Evolutionary conservation across 441 rosid genomes (phyloP), one percentile per base, ranked within the genome.

Genomic region (Aleurites moluccanus): DNA sequence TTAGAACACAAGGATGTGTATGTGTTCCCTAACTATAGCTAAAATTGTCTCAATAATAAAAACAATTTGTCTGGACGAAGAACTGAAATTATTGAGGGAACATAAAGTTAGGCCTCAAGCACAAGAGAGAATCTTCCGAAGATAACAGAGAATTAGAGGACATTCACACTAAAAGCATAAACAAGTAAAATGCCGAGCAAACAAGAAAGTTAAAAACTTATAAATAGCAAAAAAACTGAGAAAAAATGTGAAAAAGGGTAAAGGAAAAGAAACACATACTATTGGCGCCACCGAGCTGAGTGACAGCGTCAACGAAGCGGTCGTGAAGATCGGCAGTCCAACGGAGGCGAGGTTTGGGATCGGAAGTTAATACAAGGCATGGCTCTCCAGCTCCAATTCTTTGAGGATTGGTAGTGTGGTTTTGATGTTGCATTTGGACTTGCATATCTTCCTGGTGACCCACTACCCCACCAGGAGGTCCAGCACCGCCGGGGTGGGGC

Each of bases 271-370:
- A 30, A 25, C 2, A 85, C 92, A 84, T 30, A 89, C 97, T 89
- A 73, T 87, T 93, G 75, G 97, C 88, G 59, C 97, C 97, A 16
- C 97, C 97, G 40, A 92, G 94, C 77, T 92, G 94, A 64, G 94
- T 77, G 75, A 92, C 92, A 64, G 91, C 96, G 75, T 92, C 97
- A n/a, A 92, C 81, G 74, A 92, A 92, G 72, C 94, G 87, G 10
- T 90, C 92, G 75, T 92, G 97, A 75, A 92, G 97, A 81, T 92
- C 96, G 9, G 92, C 83, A n/a, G 97, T 90, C 97, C 97, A 92
- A 4, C 96, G 97, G 78, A 92, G 97, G 23, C 96, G 91, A 66
- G 97, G 97, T 75, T 89, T 92, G 38, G 97, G 94, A 82, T 92
- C 97, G 53, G 97, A 82, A 73, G 97, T 89, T 79, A 92, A 74